Evolutionary conservation across 257 asterid species (phyloP).

Genomic region (Cynanchum wilfordii): DNA sequence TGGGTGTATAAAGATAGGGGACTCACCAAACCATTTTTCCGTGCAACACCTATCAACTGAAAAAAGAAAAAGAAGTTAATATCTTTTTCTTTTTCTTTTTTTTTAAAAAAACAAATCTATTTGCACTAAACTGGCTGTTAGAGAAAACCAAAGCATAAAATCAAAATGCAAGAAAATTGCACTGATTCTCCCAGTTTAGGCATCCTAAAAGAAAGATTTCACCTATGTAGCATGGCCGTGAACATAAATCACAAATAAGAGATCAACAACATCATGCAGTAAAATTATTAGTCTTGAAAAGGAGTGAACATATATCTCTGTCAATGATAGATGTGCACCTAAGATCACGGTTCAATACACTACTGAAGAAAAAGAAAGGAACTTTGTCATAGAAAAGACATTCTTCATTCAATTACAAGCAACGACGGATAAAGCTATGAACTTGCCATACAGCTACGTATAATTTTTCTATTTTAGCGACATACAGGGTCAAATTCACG

Average conservation of each 20-base stretch:
- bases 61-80: constrained; percentile 21
- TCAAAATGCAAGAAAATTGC: not conserved
- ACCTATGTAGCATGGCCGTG: not conserved
- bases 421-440: not conserved
- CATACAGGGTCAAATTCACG: constrained; percentile 77
- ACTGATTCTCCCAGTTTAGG: not conserved
- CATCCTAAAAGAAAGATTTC: not conserved
- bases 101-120: not conserved
- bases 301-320: not conserved
- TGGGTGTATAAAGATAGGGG: constrained; percentile 8
- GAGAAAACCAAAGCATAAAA: not conserved
- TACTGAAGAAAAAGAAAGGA: not conserved
- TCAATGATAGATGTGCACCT: too few species aligned
- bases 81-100: too few species aligned
- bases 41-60: constrained; percentile 76
- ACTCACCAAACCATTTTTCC: constrained; percentile 76
- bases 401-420: not conserved
- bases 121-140: not conserved
- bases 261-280: not conserved
- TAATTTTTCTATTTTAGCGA: not conserved
- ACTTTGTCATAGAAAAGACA: not conserved
- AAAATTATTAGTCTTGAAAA: not conserved
- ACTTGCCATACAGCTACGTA: not conserved
- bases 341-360: not conserved
- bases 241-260: not conserved